Evolutionary conservation across 2,329 filamentous ascomycete genomes (phyloP), one percentile per base, ranked within the genome.

Genomic region (Hymenoscyphus repandus): DNA sequence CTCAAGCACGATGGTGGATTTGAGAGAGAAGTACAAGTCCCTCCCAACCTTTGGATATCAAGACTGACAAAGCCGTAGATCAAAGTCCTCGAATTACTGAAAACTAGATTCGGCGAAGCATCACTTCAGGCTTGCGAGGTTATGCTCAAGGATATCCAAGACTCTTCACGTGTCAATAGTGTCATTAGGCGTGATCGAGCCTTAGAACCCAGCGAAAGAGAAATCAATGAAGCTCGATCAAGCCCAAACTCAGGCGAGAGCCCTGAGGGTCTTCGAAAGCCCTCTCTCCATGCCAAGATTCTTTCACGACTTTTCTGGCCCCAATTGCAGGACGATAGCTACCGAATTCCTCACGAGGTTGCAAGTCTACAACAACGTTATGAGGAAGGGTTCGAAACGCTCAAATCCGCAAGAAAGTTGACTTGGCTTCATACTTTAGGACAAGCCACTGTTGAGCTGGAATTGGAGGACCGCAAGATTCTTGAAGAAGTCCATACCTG

Each of bases 271-370:
- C 58, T 68, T 41, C 47, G 57, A 44, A 55, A 62, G 47, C 68
- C 73, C 2, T 69, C 76, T 12, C 45, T 88, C 47, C 85, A 91
- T 61, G 83, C 90, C 30, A 91, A 93, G 65, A 92, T 97, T 46
- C 74, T 97, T 5, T 96, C 91, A 0, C 82, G 90, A 18, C 83
- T 96, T 55, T 99, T 95, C 74, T 99, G 93, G 93, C 93, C 93
- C 0, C 79, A 83, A 9, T 74, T 96, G 18, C 80, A 87, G 45
- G 79, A 83, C 53, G 85, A 89, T 50, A 73, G 75, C 2, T 90
- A 90, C 64, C 66, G 71, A 18, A 72, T 90, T 2, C 88, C 88
- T 1, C 53, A 68, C 0, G 72, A 74, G 1, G 78, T 90, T 40
- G 65, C 67, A 2, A 68, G 76, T 3, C 71, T 88, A 30, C 88